Base-by-base conservation (phyloP, 2,329 filamentous ascomycete genomes). In the Xylariaceae sp. region DNA sequence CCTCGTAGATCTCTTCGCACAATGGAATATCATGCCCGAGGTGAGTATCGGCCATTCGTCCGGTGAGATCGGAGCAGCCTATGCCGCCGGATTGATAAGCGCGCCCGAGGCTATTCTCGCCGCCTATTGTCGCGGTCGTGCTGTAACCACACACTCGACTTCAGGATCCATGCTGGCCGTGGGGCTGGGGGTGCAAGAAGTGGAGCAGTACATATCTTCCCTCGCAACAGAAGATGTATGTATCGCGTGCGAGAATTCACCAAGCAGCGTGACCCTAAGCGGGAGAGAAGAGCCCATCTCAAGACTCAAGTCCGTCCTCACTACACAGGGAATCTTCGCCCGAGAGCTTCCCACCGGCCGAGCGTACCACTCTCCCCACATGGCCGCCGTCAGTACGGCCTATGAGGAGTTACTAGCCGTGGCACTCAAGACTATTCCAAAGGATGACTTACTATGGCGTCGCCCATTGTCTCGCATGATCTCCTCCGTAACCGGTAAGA, bases 191-290 rank as follows among this genome's bases (percentile, higher is more conserved):
- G 58, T 55, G 7, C 49, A 59, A 1, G 63, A 64, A 1, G 63
- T 67, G 4, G 26, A 53, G 9, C 43, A 52, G 8, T 63, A 62
- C 36, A 46, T 65, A 7, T 42, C 49, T 7, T 21, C 42, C 1
- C 50, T 40, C 13, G 12, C 46, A 12, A 16, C 12, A 19, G 49
- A 50, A 41, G 67, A 75, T 54, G 65, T 70, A 8, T 65, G 70
- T 55, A 65, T 75, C 18, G 61, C 68, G 19, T 71, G 69, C 43
- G 72, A 74, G 2, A 66, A 57, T 16, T 55, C 53, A 1, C 53
- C 55, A 15, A 48, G 74, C n/a, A 75, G 79, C 55, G 74, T 76
- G 16, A 70, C 79, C 7, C 75, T 77, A 41, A 76, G 75, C 16
- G 76, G 77, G 7, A 73, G 77, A 5, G 74, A 74, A 10, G 72